These are phyloP conservation scores for Candida jianshihensis DNA, from an alignment of 805 yeast species.

Conservation along the genomic window DNA sequence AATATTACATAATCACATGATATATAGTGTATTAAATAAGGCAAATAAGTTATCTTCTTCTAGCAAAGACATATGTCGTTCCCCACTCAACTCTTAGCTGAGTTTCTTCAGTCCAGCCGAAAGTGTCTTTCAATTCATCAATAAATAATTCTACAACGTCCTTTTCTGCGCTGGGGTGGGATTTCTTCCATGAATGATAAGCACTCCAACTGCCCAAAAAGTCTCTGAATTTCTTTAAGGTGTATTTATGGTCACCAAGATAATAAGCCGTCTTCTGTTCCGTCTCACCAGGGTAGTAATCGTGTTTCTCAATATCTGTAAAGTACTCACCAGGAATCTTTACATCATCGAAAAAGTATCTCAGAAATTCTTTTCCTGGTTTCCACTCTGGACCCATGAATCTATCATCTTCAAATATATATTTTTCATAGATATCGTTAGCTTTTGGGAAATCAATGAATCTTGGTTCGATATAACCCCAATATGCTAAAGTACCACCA, in stretches of 20 bases:
- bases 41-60: slow-evolving; percentile 13
- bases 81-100: slow-evolving; percentile 44
- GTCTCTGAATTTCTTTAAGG: slow-evolving; percentile 38
- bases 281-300: slow-evolving; percentile 23
- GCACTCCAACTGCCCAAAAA: slow-evolving; percentile 65
- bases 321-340: slow-evolving; percentile 38
- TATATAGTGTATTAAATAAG: no score
- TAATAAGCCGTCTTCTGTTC: slow-evolving; percentile 22
- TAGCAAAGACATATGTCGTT: slow-evolving; percentile 47
- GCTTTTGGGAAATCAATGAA: slow-evolving; percentile 48
- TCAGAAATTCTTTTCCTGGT: slow-evolving; percentile 52
- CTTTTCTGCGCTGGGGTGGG: slow-evolving; percentile 29
- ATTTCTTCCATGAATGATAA: slow-evolving; percentile 49
- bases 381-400: slow-evolving; percentile 65
- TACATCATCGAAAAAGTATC: slow-evolving; percentile 36
- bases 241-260: slow-evolving; percentile 35
- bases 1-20: no score
- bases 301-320: slow-evolving; percentile 31
- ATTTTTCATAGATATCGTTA: slow-evolving; percentile 47
- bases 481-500: slow-evolving; percentile 60
- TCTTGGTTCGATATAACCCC: slow-evolving; percentile 68
- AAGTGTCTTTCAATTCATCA: slow-evolving; percentile 32
- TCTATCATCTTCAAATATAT: slow-evolving; percentile 37
- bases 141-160: slow-evolving; percentile 45
- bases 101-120: slow-evolving; percentile 41